Conservation (phyloP, 306 rosid genomes). For the Trifolium pratense region DNA sequence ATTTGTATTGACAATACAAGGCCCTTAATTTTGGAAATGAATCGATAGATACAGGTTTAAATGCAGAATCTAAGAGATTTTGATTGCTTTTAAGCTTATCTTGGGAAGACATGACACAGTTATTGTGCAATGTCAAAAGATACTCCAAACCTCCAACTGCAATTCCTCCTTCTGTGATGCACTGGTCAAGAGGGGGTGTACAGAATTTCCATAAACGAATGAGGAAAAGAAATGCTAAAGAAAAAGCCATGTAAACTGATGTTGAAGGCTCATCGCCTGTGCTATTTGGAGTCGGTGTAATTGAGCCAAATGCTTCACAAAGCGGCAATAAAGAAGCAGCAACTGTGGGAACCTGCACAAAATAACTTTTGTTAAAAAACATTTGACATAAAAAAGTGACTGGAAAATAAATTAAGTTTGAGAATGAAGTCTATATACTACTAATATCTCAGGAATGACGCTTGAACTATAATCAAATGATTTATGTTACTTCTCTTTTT, state of each 20-base stretch:
- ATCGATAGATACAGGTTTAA: constrained; percentile 57
- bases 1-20: constrained; percentile 74
- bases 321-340: constrained; percentile 73
- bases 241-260: constrained; percentile 66
- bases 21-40: constrained; percentile 72
- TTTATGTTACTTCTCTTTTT: background rate
- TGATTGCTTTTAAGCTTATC: constrained; percentile 49
- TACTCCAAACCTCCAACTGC: constrained; percentile 71
- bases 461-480: constrained; percentile 20
- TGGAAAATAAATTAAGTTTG: constrained; percentile 27
- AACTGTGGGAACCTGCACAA: constrained; percentile 69
- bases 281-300: constrained; percentile 55
- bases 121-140: constrained; percentile 70
- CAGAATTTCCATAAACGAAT: constrained; percentile 79
- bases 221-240: constrained; percentile 76
- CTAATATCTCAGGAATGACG: constrained; percentile 9
- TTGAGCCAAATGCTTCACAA: constrained; percentile 82
- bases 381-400: constrained; percentile 28
- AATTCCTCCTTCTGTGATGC: constrained; percentile 63
- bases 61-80: constrained; percentile 46
- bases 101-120: constrained; percentile 43
- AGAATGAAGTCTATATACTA: constrained; percentile 13
- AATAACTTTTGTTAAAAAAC: constrained; percentile 43
- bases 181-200: constrained; percentile 70
- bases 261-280: constrained; percentile 57